Base-by-base conservation (phyloP, 805 yeast species). In the Sugiyamaella marilandica region DNA sequence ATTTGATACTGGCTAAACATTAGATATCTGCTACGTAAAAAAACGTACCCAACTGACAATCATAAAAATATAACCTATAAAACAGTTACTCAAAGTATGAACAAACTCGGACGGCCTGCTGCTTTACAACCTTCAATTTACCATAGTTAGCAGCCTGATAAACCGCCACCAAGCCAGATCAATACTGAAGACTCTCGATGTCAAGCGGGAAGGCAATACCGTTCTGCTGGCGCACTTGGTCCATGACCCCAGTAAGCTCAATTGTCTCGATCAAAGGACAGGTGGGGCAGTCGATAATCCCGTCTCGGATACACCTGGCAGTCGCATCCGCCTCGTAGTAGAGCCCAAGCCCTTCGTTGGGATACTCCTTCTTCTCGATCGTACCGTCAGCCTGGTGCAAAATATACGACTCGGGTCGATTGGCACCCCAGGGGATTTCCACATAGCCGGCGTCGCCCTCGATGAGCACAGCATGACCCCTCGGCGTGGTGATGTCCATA, bases 291-390 rank as follows among this genome's bases (percentile, higher is more conserved):
- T 73, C 70, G n/a, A 62, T 58, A 49, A 65, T 68, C 10, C 80
- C 79, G 13, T 63, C 66, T 5, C 61, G 50, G 39, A 81, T 67
- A 50, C 74, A 78, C 44, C 70, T 63, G 2, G 80, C 83, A 31
- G 73, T 74, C 2, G 77, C 81, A 58, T 79, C 75, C 1, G 83
- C 83, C 65, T 81, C 84, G 62, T 74, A 75, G 59, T 76, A 77
- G 62, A 79, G 75, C 0, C 85, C 85, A 45, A 67, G 63, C 43
- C 65, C 56, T 14, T 50, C 66, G 13, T 56, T 57, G 34, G 59
- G 43, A 10, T 37, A 10, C 32, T 45, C 49, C 32, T 53, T 36
- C 51, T 49, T 33, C 2, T 36, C 50, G 18, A 45, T 24, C 14
- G 41, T 45, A 13, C 35, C 33, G 26, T 46, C 59, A 11, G 45